Evolutionary conservation across 2,329 filamentous ascomycete genomes (phyloP), one percentile per base, ranked within the genome.

Genomic region (Fusarium anguioides): DNA sequence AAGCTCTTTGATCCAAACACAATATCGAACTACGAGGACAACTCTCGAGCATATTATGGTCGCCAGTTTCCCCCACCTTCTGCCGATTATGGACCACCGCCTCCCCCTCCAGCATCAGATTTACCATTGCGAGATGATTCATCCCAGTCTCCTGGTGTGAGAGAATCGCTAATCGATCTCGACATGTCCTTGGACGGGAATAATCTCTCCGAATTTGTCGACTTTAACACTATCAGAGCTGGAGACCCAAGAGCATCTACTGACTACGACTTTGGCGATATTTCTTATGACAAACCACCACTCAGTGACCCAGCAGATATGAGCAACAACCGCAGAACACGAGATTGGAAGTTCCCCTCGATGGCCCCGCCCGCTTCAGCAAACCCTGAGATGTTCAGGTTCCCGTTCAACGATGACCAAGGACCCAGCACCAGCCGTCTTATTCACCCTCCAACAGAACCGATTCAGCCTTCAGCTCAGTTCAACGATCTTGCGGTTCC

Each of bases 1-100:
- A 89, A 89, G 64, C 80, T 90, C 0, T 90, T 90, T 71, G 88
- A 90, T 59, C 87, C 87, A 7, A 87, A 89, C 72, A 89, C 88
- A 1, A 84, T 88, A 31, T 86, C 87, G 3, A 88, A 83, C 61
- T 90, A 90, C 64, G 83, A 88, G 23, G 87, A 90, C 60, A 89
- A 90, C 64, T 87, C 86, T 18, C 81, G 85, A 27, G 81, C 80
- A 37, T 89, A 89, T 69, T 90, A 90, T 68, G 85, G 86, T 18
- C 79, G 78, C 31, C 77, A 76, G 0, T 78, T 82, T 24, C 79
- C 80, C 4, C 77, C 79, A 1, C 77, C 76, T 3, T 54, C 55
- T 29, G 73, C 75, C 3, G 87, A 90, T 70, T 80, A 89, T 29
- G 52, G 48, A 2, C 76, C 79, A 4, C 79, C 89, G 29, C 55